Conservation (phyloP, 2,329 filamentous ascomycete species). For the Aspergillus japonicus region DNA sequence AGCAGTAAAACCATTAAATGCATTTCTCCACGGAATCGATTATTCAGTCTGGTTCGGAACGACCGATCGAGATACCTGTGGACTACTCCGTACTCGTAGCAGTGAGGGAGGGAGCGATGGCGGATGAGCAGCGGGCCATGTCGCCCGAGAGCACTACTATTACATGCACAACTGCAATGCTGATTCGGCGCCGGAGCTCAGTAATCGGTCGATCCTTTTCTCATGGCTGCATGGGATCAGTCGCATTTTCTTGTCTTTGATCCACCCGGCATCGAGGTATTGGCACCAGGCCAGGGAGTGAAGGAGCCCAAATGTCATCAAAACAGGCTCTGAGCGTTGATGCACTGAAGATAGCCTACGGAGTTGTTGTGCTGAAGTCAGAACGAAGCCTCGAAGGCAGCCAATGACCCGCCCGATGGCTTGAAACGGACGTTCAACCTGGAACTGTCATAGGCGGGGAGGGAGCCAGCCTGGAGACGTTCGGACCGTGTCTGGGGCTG, state of each 20-base stretch:
- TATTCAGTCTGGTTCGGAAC: constrained; percentile 3
- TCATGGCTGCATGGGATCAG: neutral
- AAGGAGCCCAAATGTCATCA: neutral
- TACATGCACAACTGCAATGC: neutral
- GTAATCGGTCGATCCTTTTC: neutral
- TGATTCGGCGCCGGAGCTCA: neutral
- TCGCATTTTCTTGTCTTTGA: constrained; percentile 9
- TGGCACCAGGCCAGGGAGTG: neutral
- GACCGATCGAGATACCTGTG: neutral
- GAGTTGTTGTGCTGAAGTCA: neutral
- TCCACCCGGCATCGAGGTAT: constrained; percentile 9
- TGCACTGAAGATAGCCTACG: neutral
- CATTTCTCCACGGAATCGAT: constrained; percentile 1
- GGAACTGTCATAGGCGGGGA: constrained; percentile 15
- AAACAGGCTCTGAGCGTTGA: neutral
- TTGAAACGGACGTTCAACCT: constrained; percentile 8
- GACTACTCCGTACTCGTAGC: too few relatives aligned
- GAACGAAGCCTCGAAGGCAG: constrained; percentile 16
- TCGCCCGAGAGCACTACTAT: neutral
- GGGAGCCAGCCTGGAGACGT: neutral
- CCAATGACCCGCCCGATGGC: constrained; percentile 14
- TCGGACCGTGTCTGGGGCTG: constrained; percentile 10
- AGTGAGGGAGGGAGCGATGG: neutral
- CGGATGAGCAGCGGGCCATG: neutral
- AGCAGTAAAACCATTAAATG: neutral